Evolutionary conservation across 164 flowering plant genomes (phyloP).

Genomic region (Stephania japonica): DNA sequence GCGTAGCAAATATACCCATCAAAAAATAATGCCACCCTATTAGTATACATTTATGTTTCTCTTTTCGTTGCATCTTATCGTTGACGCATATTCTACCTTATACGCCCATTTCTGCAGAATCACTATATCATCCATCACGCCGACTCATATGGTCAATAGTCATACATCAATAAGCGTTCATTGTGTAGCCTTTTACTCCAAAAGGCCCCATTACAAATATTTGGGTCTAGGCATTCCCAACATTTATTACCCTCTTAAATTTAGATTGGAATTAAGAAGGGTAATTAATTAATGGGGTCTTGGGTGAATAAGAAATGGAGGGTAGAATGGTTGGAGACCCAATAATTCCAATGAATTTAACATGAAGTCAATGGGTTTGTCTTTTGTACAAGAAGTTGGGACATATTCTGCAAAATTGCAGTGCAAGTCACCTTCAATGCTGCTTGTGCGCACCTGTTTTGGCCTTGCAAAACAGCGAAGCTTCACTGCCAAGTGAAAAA

Average conservation of each 20-base stretch:
- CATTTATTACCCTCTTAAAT: not conserved
- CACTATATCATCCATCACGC: too few species aligned
- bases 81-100: too few species aligned
- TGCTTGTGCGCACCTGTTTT: not conserved
- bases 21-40: too few species aligned
- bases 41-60: too few species aligned
- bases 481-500: not conserved
- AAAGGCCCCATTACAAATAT: not conserved
- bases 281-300: too few species aligned
- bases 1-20: too few species aligned
- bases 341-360: not conserved
- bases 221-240: not conserved
- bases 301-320: not conserved
- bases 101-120: too few species aligned
- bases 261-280: too few species aligned
- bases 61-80: too few species aligned
- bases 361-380: not conserved
- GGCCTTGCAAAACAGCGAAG: not conserved
- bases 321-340: not conserved
- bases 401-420: not conserved
- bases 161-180: too few species aligned
- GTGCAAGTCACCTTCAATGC: not conserved
- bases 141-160: too few species aligned
- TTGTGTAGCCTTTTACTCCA: not conserved
- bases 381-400: not conserved